phyloP scores from a whole-genome alignment of 2,329 filamentous ascomycete species.

The Claviceps sp. region DNA sequence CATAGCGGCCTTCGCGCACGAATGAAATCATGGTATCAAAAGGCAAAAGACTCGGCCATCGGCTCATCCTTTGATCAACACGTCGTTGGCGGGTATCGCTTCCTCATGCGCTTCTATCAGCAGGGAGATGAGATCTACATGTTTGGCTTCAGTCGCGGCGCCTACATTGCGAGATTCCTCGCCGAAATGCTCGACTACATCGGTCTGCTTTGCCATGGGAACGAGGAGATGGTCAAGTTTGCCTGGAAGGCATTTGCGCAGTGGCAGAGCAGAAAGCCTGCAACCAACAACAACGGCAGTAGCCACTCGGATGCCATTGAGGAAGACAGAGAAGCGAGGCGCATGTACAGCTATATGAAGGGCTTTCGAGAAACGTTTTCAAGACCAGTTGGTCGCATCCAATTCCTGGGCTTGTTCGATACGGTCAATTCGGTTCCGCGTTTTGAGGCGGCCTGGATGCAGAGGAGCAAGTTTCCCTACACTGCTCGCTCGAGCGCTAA shows the following conservation, averaged over 20 bases:
- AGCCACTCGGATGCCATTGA: slow-evolving; percentile 17
- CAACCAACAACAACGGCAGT: slow-evolving; percentile 17
- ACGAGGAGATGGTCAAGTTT: slow-evolving; percentile 74
- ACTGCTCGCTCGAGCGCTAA: slow-evolving; percentile 43
- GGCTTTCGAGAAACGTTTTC: slow-evolving; percentile 73
- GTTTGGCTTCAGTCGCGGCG: slow-evolving; percentile 61
- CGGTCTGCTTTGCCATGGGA: slow-evolving; percentile 65
- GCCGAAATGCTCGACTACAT: slow-evolving; percentile 79
- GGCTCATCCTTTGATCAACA: slow-evolving; percentile 72
- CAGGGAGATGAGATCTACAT: slow-evolving; percentile 54
- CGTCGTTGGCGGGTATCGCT: slow-evolving; percentile 71
- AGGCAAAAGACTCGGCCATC: slow-evolving; percentile 66
- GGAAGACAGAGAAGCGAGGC: slow-evolving; percentile 22
- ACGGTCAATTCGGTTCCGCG: slow-evolving; percentile 69
- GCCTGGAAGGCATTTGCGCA: slow-evolving; percentile 72
- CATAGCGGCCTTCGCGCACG: slow-evolving; percentile 43
- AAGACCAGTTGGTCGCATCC: slow-evolving; percentile 57
- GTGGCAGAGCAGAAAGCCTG: slow-evolving; percentile 51
- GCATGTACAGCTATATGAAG: slow-evolving; percentile 63
- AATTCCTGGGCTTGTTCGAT: slow-evolving; percentile 69
- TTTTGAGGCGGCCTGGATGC: slow-evolving; percentile 68
- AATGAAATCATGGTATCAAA: slow-evolving; percentile 52
- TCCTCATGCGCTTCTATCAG: slow-evolving; percentile 61
- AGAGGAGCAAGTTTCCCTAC: slow-evolving; percentile 64
- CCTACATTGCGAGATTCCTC: slow-evolving; percentile 61